Evolutionary conservation across 2,329 filamentous ascomycete species (phyloP).

Genomic region (Colletotrichum paranaense): DNA sequence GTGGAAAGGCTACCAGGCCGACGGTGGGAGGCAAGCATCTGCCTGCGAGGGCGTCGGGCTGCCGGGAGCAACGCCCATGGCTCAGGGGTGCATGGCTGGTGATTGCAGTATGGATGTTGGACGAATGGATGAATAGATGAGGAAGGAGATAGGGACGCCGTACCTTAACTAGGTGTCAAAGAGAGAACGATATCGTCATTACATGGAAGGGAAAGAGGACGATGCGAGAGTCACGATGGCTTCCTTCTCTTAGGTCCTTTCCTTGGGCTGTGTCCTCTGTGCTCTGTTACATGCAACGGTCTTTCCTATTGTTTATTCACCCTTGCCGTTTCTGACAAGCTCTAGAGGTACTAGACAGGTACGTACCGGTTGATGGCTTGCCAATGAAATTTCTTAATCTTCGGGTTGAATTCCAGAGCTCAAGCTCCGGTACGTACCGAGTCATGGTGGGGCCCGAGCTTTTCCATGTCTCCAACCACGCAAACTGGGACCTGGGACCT

Average conservation of each 20-base stretch:
- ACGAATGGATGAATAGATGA: neutral
- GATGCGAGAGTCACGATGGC: neutral
- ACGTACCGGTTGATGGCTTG: neutral
- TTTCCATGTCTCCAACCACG: neutral
- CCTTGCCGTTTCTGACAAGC: neutral
- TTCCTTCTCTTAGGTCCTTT: neutral
- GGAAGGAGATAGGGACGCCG: neutral
- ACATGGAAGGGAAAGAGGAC: neutral
- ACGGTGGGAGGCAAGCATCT: slow-evolving; percentile 17
- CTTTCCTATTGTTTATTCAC: neutral
- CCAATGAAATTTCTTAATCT: neutral
- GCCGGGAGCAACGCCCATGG: slow-evolving; percentile 2
- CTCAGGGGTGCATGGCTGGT: neutral
- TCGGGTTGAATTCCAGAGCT: neutral
- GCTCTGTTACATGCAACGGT: neutral
- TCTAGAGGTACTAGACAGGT: neutral
- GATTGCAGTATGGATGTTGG: neutral
- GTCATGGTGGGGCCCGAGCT: neutral
- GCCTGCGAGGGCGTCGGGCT: slow-evolving; percentile 7
- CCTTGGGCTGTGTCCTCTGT: no score
- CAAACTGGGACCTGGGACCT: neutral
- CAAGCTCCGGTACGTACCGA: neutral
- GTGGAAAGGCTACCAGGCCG: neutral
- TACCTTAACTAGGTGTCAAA: neutral
- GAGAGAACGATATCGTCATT: neutral